Base-by-base conservation (phyloP, 2,329 filamentous ascomycete species). In the Teratosphaeria viscida region DNA sequence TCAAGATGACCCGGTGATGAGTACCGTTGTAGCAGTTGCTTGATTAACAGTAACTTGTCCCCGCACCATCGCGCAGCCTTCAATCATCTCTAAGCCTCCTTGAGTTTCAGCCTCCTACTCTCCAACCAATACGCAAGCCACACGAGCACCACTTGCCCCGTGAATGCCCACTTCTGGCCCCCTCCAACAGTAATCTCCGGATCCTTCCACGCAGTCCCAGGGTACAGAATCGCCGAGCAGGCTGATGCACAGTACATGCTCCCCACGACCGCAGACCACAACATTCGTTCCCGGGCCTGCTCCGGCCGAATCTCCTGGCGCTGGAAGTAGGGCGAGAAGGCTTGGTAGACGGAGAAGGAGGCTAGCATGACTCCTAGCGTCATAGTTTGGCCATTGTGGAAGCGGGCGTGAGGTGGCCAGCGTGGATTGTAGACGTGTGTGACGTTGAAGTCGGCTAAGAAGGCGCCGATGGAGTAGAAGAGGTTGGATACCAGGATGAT, bases 301-400 rank as follows among this genome's bases (percentile, higher is more conserved):
- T 16, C 32, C 32, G 64, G 64, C 26, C 68, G 65, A 5, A 49
- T 49, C 16, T n/a, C 8, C 16, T 49, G 8, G 16, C 5, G 19
- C 43, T 49, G 43, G 10, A 49, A 49, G 43, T 49, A 49, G 16
- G 43, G 43, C 16, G 43, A 16, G 60, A 65, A 74, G 5, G 70
- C 64, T 57, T 73, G 75, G 63, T 75, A 79, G 0, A 75, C 59
- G 8, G 72, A 75, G 1, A 69, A 58, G 5, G 73, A 57, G n/a
- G 74, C 73, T 10, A 79, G 71, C 11, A 72, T 59, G 0, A 78
- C 63, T 0, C 77, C 77, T 55, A 78, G 73, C 1, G 72, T 73
- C 78, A 81, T 80, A 8, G 78, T 81, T 66, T 81, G 79, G 1
- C 65, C 60, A 63, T 80, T 81, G 70, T 81, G 78, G 70, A 80